These are phyloP conservation scores for Mortierella sp. DNA, from an alignment of 371 early-diverging fungal genomes.

Conservation along the genomic window DNA sequence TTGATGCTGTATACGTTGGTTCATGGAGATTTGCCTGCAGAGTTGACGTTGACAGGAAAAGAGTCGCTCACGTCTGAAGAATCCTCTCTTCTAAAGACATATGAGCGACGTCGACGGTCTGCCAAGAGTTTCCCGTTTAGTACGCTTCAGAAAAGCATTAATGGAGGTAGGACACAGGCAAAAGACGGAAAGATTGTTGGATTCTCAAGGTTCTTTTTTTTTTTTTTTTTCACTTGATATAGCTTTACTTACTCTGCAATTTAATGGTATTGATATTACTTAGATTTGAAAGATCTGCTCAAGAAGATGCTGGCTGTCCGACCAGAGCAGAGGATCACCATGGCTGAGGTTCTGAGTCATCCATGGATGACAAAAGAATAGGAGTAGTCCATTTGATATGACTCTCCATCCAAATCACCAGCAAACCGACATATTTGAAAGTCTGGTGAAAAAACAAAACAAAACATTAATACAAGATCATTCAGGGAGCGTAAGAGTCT, in stretches of 20 bases:
- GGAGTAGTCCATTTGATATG: no score
- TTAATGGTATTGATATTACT: not conserved
- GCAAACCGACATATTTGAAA: no score
- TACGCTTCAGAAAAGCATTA: slow-evolving; percentile 22
- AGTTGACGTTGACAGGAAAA: slow-evolving; percentile 21
- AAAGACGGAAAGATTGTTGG: no score
- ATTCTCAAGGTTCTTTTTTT: not conserved
- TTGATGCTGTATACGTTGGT: slow-evolving; percentile 42
- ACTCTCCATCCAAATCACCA: no score
- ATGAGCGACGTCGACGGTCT: slow-evolving; percentile 28
- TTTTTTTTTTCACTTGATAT: not conserved
- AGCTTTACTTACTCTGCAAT: not conserved
- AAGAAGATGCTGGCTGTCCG: slow-evolving; percentile 40
- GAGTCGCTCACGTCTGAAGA: slow-evolving; percentile 7
- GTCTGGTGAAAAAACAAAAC: no score
- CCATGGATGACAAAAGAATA: slow-evolving; percentile 26
- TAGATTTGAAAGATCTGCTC: slow-evolving; percentile 34
- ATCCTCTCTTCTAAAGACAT: slow-evolving; percentile 6
- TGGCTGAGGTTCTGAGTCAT: slow-evolving; percentile 42
- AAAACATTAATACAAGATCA: no score
- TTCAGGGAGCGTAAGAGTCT: no score
- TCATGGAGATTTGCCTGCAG: slow-evolving; percentile 45
- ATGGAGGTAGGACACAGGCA: slow-evolving; percentile 20
- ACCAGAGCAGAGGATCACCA: slow-evolving; percentile 27
- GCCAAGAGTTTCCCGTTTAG: slow-evolving; percentile 27